Base-by-base conservation (phyloP, 148 eudicot species). In the Spergularia bocconei region DNA sequence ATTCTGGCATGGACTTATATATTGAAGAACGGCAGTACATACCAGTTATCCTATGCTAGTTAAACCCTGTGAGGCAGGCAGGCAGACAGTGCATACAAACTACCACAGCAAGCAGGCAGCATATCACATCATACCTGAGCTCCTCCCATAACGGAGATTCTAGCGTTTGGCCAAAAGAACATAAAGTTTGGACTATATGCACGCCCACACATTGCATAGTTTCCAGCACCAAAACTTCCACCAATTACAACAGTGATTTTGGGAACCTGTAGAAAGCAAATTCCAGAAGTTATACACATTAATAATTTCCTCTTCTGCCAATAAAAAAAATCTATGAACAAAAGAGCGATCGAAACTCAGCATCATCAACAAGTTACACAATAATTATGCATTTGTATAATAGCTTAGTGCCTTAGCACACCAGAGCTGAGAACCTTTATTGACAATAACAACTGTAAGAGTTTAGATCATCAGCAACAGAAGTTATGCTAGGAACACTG, bases 171-270 rank as follows among this genome's bases (percentile, higher is more conserved):
- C 99, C 99, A 95, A 80, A 95, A 87, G 85, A 92, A 95, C 90
- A 95, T 85, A 81, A 95, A 95, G 76, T 92, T 72, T 10, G 99
- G 99, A 81, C 97, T 95, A 78, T 92, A 95, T 65, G 99, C 99
- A 71, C 99, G 97, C 64, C 99, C 97, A 72, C 97, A 95, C 99
- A 95, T 95, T 19, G 99, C 99, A 80, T 92, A 95, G 74, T 95
- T 95, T 61, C 99, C 99, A 68, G 98, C 99, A 73, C 99, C 99
- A 84, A 95, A 95, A 88, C 99, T 95, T 88, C 97, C 99, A 71
- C 98, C 99, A 71, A 95, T 78, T 23, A 95, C 78, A 47, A 92
- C 59, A 8, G 99, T 95, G 74, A 95, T 85, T 85, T 92, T 95
- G n/a, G 99, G 99, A 71, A 95, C 99, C 99, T 92, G 89, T 38